Evolutionary conservation across 768 basidiomycete species (phyloP).

Genomic region (Calocybe cyanea): DNA sequence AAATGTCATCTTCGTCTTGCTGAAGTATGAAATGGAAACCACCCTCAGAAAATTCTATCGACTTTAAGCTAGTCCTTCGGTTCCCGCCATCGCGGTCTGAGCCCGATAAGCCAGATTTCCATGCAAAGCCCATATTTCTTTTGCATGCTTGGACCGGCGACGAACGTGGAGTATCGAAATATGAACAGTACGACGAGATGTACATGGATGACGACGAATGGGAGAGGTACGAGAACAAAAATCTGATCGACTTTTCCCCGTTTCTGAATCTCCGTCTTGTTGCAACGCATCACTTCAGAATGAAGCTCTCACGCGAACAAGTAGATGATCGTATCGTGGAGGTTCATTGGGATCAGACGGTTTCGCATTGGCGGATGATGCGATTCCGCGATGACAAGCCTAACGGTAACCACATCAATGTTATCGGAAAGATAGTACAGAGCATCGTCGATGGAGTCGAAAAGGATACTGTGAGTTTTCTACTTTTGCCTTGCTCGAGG

Average conservation of each 20-base stretch:
- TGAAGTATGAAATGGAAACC: constrained; percentile 99
- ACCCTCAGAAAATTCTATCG: constrained; percentile 95
- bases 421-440: constrained; percentile 85
- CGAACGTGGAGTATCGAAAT: constrained; percentile 46
- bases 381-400: constrained; percentile 94
- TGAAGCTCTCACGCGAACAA: constrained; percentile 83
- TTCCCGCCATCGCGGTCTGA: constrained; percentile 68
- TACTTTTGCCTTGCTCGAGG: constrained; percentile 5
- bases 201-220: constrained; percentile 87
- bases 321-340: constrained; percentile 93
- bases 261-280: neutral
- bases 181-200: constrained; percentile 85
- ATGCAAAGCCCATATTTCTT: constrained; percentile 81
- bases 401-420: constrained; percentile 80
- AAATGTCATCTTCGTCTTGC: too few relatives aligned
- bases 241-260: constrained; percentile 1
- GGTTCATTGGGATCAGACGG: constrained; percentile 79
- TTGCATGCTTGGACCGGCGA: constrained; percentile 83
- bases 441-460: constrained; percentile 95
- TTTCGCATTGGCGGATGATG: constrained; percentile 81
- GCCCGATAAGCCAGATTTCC: constrained; percentile 67
- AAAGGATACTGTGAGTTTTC: constrained; percentile 65
- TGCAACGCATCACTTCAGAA: constrained; percentile 37
- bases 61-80: constrained; percentile 93
- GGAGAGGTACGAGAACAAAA: constrained; percentile 67